Percentiles rank a stretch among this genome's conserved stretches.
Evolutionary conservation across 331 rosid genomes (phyloP).

Genomic region (Acacia pycnantha): DNA sequence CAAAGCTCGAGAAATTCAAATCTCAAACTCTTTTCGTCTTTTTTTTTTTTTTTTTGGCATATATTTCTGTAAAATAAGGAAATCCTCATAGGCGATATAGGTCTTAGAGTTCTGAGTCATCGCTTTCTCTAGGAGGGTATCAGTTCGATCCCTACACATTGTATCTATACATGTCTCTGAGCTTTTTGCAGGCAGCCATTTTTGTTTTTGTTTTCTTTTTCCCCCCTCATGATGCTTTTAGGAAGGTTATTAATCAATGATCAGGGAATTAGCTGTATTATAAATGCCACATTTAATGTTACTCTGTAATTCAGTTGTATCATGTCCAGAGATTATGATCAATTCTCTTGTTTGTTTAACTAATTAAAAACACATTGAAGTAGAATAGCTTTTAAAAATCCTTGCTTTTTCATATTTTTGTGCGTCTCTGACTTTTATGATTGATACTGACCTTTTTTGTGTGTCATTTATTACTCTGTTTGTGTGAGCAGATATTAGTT

Average conservation of each 20-base stretch:
- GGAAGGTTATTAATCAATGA: slow-evolving; percentile 23
- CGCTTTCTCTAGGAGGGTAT: slow-evolving; percentile 42
- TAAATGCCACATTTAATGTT: slow-evolving; percentile 19
- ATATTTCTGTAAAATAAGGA: slow-evolving; percentile 12
- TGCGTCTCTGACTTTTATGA: background rate
- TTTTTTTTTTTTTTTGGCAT: slow-evolving; percentile 8
- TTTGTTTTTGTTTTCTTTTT: background rate
- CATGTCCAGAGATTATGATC: background rate
- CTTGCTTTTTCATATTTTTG: slow-evolving; percentile 11
- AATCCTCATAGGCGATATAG: slow-evolving; percentile 22
- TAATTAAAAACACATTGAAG: background rate
- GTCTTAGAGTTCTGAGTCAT: slow-evolving; percentile 35
- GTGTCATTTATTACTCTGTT: background rate
- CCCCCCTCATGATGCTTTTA: slow-evolving; percentile 27
- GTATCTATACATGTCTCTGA: background rate
- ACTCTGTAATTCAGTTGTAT: background rate
- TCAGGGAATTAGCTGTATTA: slow-evolving; percentile 29
- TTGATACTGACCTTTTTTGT: background rate
- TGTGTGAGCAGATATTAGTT: slow-evolving; percentile 27
- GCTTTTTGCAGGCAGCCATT: slow-evolving; percentile 21
- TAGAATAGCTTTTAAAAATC: slow-evolving; percentile 1
- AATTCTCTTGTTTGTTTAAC: background rate
- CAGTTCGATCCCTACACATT: background rate
- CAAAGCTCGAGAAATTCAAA: slow-evolving; percentile 38
- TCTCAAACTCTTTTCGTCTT: background rate